Conservation (phyloP, 176 grass and related monocot genomes). For the Paspalum vaginatum region DNA sequence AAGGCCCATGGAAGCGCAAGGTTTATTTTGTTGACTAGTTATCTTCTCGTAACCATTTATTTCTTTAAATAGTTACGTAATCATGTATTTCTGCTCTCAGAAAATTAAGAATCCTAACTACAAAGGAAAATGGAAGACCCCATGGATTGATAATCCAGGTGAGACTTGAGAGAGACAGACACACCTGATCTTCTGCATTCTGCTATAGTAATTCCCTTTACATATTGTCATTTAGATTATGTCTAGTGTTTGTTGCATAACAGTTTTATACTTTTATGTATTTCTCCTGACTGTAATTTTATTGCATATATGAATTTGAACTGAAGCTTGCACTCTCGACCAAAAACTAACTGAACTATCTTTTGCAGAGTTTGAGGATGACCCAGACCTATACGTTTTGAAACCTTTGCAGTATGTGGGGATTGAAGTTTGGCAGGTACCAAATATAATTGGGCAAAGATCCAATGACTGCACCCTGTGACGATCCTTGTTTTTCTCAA, state of each 20-base stretch:
- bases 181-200: slow-evolving; percentile 3
- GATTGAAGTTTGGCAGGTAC: slow-evolving; percentile 99
- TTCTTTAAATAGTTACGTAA: background rate
- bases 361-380: slow-evolving; percentile 96
- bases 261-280: background rate
- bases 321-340: slow-evolving; percentile 2
- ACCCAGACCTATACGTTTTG: slow-evolving; percentile 92
- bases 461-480: slow-evolving; percentile 10
- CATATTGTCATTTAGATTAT: slow-evolving; percentile 27
- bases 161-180: too few species aligned
- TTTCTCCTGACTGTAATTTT: background rate
- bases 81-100: slow-evolving; percentile 49
- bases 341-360: slow-evolving; percentile 11
- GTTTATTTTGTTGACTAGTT: slow-evolving; percentile 46
- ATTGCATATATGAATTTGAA: slow-evolving; percentile 27
- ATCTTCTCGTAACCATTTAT: background rate
- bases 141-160: slow-evolving; percentile 99
- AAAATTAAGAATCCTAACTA: slow-evolving; percentile 99
- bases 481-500: background rate
- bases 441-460: slow-evolving; percentile 22
- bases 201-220: slow-evolving; percentile 1
- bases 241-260: slow-evolving; percentile 10
- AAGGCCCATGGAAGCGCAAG: slow-evolving; percentile 92
- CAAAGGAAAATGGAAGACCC: slow-evolving; percentile 98
- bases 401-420: slow-evolving; percentile 90